Evolutionary conservation across 2,329 filamentous ascomycete genomes (phyloP), one percentile per base, ranked within the genome.

Genomic region (Penicillium palitans): DNA sequence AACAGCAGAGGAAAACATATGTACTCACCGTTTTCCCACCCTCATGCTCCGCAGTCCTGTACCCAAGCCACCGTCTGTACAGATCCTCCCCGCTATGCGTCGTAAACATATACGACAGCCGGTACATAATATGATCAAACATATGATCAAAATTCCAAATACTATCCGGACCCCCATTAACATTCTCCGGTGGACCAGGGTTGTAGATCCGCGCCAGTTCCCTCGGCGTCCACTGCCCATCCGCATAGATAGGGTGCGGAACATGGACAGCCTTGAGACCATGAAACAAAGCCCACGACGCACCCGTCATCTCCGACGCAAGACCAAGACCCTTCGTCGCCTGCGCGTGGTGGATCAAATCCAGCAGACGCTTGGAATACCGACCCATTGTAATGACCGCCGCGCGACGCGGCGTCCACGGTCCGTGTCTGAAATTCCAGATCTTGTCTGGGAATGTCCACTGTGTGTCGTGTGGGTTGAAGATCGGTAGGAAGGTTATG

Each of bases 301-400:
- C 83, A 2, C 89, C 89, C 76, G 88, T 91, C 90, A 93, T 93
- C 73, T 93, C 90, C 27, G 84, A 85, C 71, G 60, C 67, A 90
- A 92, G 87, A 88, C 91, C 73, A 80, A 87, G 73, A 87, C 89
- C 62, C 85, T 86, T 66, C 84, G 80, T 29, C 83, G 80, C 73
- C 80, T 87, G 46, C 68, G 91, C 89, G 64, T 89, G 83, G 74
- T 93, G 90, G 88, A 93, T 92, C 13, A 67, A 25, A 40, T 64
- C 59, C 1, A 67, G 57, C 2, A 67, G 41, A 10, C 64, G 64
- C 6, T 59, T 60, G 0, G 65, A 67, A 37, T 66, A 66, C 24
- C 65, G 61, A 3, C 62, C 64, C 64, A 67, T 67, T 2, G 65
- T 66, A 42, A 67, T 65, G 21, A 67, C 62, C 4, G 59, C 59